Conservation (phyloP, 768 basidiomycete genomes). For the Cytidiella melzeri region DNA sequence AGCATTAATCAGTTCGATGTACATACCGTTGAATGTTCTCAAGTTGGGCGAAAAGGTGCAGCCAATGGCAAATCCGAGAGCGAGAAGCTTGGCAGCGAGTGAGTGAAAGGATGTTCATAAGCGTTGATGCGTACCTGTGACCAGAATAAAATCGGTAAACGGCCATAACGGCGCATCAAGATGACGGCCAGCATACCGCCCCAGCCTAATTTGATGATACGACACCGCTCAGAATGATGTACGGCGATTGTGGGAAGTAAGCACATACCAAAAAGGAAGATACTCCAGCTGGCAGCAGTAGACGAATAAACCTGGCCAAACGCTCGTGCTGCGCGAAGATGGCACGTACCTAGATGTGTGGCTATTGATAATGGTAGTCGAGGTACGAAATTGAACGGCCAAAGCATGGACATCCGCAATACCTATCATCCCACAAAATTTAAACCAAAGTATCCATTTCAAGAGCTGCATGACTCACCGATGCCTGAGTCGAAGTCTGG, state of each 20-base stretch:
- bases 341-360: conserved; percentile 43
- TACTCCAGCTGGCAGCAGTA: conserved; percentile 73
- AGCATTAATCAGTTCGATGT: no score
- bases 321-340: not conserved
- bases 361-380: conserved; percentile 51
- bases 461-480: no score
- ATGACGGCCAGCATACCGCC: conserved; percentile 60
- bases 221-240: no score
- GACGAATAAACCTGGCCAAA: not conserved
- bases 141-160: conserved; percentile 68
- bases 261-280: conserved; percentile 58
- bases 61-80: conserved; percentile 52
- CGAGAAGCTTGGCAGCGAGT: conserved; percentile 37
- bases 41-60: conserved; percentile 53
- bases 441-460: no score
- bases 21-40: conserved; percentile 49
- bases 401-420: conserved; percentile 59
- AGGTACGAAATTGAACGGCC: conserved; percentile 49
- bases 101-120: not conserved
- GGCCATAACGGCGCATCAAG: conserved; percentile 55
- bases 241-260: no score
- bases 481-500: conserved; percentile 66
- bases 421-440: no score
- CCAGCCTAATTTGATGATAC: no score
- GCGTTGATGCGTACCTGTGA: conserved; percentile 42